Percentiles rank a stretch among this genome's conserved stretches.
Evolutionary conservation across 768 basidiomycete genomes (phyloP).

Genomic region (Neoboletus magnificus): DNA sequence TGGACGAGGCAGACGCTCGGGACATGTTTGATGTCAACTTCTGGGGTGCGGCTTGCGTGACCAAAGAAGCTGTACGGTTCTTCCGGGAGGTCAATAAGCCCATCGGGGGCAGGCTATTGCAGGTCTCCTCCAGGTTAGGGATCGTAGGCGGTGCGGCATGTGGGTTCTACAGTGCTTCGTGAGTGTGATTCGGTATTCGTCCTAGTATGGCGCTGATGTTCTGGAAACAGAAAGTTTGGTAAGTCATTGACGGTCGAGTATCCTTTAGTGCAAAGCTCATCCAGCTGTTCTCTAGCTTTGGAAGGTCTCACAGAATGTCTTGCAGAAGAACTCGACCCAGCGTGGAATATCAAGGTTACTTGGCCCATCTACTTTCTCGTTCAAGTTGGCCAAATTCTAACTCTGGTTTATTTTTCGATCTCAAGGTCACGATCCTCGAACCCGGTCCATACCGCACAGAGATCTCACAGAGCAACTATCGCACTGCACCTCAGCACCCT

Average conservation of each 20-base stretch:
- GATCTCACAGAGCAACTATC: neutral
- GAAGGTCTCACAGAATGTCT: conserved; percentile 16
- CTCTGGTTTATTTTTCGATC: neutral
- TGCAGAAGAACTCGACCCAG: conserved; percentile 9
- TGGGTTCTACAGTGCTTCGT: conserved; percentile 29
- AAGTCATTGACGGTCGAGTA: neutral
- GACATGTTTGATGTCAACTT: conserved; percentile 37
- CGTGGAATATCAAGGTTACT: conserved; percentile 19
- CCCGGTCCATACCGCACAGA: conserved; percentile 17
- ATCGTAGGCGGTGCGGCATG: conserved; percentile 14
- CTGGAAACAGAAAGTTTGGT: conserved; percentile 16
- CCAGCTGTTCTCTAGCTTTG: conserved; percentile 1
- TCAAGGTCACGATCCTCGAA: conserved; percentile 18
- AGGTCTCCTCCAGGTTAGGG: conserved; percentile 36
- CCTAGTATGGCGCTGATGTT: neutral
- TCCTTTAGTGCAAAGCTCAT: neutral
- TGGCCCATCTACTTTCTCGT: neutral
- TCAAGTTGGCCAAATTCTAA: neutral
- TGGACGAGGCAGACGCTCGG: conserved; percentile 30
- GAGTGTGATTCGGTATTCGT: neutral
- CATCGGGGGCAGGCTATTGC: conserved; percentile 36
- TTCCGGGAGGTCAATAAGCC: conserved; percentile 41
- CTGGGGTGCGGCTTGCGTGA: conserved; percentile 34
- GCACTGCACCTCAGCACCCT: conserved; percentile 9
- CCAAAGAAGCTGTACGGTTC: conserved; percentile 28